Conservation (phyloP, 352 stramenopile species). For the Pythium phragmiticola region DNA sequence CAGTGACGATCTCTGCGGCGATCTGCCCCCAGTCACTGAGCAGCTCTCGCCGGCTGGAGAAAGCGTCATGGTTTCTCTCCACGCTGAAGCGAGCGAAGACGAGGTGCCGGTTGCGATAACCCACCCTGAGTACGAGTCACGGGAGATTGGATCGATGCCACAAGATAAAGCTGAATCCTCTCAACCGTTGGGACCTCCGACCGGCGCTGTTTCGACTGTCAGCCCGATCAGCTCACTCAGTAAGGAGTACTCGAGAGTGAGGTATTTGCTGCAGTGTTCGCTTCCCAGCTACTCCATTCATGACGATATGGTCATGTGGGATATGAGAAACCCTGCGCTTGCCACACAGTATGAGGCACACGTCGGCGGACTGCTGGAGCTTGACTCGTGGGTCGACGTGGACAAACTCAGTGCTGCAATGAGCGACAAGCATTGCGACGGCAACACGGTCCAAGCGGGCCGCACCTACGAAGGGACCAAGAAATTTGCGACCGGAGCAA, state of each 20-base stretch:
- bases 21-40: constrained; percentile 15
- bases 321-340: constrained; percentile 66
- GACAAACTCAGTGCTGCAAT: constrained; percentile 65
- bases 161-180: constrained; percentile 19
- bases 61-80: background rate
- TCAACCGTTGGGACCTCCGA: constrained; percentile 27
- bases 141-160: background rate
- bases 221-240: constrained; percentile 38
- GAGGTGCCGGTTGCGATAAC: background rate
- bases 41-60: constrained; percentile 1
- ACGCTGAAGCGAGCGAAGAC: background rate
- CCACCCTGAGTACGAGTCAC: background rate
- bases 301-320: constrained; percentile 64
- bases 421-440: constrained; percentile 38
- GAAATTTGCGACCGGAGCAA: constrained; percentile 66
- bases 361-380: constrained; percentile 47
- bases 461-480: constrained; percentile 41
- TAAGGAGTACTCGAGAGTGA: constrained; percentile 62
- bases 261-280: constrained; percentile 67
- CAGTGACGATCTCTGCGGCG: constrained; percentile 12
- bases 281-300: constrained; percentile 49
- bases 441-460: background rate
- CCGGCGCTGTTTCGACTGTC: constrained; percentile 45
- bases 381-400: constrained; percentile 75
- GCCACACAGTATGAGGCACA: constrained; percentile 58